Evolutionary conservation across 1,284 basidiomycete genomes (phyloP).

Genomic region (Bondarzewia mesenterica): DNA sequence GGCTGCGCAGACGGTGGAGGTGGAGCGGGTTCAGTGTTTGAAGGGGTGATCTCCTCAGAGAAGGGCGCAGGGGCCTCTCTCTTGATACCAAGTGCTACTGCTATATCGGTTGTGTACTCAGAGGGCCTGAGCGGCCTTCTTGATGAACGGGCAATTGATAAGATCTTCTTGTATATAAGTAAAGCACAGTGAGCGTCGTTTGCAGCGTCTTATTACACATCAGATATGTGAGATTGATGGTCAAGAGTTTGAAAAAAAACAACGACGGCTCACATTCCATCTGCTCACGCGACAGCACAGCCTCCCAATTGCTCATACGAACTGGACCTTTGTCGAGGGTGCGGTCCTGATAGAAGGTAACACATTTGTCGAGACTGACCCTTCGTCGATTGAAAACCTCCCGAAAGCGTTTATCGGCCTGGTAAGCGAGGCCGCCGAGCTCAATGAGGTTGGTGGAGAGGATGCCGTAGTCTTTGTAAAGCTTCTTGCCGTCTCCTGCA

Average conservation of each 20-base stretch:
- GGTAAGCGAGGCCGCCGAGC: constrained; percentile 40
- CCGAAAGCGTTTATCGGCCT: constrained; percentile 36
- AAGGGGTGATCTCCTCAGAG: background rate
- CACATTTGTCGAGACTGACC: constrained; percentile 45
- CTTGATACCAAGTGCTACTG: constrained; percentile 11
- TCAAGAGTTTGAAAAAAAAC: constrained; percentile 1
- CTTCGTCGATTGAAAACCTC: constrained; percentile 33
- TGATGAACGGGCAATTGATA: constrained; percentile 26
- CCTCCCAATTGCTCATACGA: constrained; percentile 54
- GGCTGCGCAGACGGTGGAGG: background rate
- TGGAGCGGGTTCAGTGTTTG: background rate
- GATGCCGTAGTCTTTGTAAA: constrained; percentile 54
- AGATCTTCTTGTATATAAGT: constrained; percentile 37
- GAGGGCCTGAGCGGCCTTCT: constrained; percentile 20
- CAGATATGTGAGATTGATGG: background rate
- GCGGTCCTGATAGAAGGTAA: constrained; percentile 40
- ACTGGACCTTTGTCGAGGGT: constrained; percentile 42
- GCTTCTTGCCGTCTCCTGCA: constrained; percentile 54
- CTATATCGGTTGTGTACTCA: constrained; percentile 24
- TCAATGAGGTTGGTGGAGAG: constrained; percentile 43
- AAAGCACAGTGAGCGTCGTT: constrained; percentile 52
- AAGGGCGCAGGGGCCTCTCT: too few species aligned
- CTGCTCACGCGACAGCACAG: constrained; percentile 31
- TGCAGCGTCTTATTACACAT: constrained; percentile 40
- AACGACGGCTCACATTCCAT: constrained; percentile 31